Base-by-base conservation (phyloP, 2,329 filamentous ascomycete genomes). In the Eurotiales sp. region DNA sequence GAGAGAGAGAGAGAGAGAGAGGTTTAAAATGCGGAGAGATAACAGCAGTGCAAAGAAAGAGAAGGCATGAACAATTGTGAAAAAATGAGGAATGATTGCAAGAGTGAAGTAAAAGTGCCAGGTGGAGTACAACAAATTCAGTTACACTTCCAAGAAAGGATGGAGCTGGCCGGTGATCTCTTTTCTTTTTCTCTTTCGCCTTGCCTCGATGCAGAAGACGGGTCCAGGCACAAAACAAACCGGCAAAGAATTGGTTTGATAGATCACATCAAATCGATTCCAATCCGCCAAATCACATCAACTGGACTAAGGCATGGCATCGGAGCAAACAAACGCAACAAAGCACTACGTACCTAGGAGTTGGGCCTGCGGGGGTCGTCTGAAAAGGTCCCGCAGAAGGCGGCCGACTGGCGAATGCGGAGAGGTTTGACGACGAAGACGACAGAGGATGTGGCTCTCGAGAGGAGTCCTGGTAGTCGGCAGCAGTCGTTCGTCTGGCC, bases 401-500 rank as follows among this genome's bases (percentile, higher is more conserved):
- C 49, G 62, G 55, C 53, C 60, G 52, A 52, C 60, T 54, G 56
- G 56, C 54, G 61, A 63, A 62, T 62, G 66, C 58, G 56, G 66
- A 61, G 56, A 61, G 59, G n/a, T n/a, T n/a, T n/a, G n/a, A n/a
- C n/a, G n/a, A n/a, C n/a, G n/a, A n/a, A 51, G 61, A 57, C 46
- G 58, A 55, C 53, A 64, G 56, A 60, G 66, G 61, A 64, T 66
- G 61, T 64, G 69, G 67, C 65, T 72, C 67, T 60, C 66, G 62
- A 63, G 65, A n/a, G n/a, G n/a, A 65, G 67, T 70, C 67, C 67
- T 72, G 70, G 61, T 66, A 68, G 63, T 69, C 66, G 67, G 62
- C 59, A 64, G 65, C 67, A 64, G 68, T 66, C 67, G 65, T 71
- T 71, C 68, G 70, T 62, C 69, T 73, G 68, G 71, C 72, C 72